Evolutionary conservation across 83 land plant species (phyloP), one percentile per base, ranked within the genome.

Genomic region (Picea engelmannii): DNA sequence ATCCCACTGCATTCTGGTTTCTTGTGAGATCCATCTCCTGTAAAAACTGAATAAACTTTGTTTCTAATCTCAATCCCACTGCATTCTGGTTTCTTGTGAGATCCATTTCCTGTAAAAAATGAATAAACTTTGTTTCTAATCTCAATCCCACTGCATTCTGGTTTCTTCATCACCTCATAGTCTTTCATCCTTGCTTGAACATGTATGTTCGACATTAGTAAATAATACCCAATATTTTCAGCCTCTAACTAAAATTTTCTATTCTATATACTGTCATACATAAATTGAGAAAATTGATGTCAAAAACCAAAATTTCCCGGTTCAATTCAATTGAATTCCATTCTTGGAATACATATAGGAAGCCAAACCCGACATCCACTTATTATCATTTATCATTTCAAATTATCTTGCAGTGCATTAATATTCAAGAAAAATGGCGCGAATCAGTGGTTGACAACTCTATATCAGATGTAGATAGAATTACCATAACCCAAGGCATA

Each of bases 181-280:
- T 35, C 52, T 74, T 74, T 27, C 77, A 74, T 74, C 77, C 8
- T 74, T 2, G n/a, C 25, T 74, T n/a, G 21, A 55, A n/a, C 24
- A 78, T 78, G 61, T 24, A 78, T 78, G 65, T 25, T 52, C 6
- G 66, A 52, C 23, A 78, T 4, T 20, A 78, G 69, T 49, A 58
- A 15, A 60, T 78, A 78, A 17, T 17, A 17, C 15, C 16, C 62
- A 78, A 8, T 25, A 78, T 78, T 58, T 58, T 60, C 66, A 55
- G 80, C 78, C 11, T 78, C 80, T 8, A 78, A 25, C 40, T 78
- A 74, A 38, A 78, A 24, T 31, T 31, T 31, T 31, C 35, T 31
- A 31, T 31, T 31, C 35, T 31, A 31, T 31, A 31, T 31, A 31
- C 35, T 31, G 35, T 31, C 35, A 2, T 31, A 1, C 35, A 31